Conservation (phyloP, 805 yeast species). For the Groenewaldozyma salmanticensis region DNA sequence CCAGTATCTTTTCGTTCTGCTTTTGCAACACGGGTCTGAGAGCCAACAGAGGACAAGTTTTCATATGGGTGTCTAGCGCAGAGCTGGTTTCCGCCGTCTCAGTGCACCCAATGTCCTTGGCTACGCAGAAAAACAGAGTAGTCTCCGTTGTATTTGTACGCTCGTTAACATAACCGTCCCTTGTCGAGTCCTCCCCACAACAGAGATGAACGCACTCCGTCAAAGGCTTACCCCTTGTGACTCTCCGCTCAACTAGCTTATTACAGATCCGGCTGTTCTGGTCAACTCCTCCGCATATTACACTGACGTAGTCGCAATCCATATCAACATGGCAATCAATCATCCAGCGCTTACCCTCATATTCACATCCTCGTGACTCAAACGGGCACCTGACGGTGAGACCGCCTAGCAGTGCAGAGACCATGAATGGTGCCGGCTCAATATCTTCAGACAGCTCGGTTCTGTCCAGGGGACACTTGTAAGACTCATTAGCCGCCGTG, state of each 20-base stretch:
- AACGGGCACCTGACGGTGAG: conserved; percentile 48
- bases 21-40: conserved; percentile 20
- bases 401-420: conserved; percentile 53
- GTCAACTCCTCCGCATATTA: conserved; percentile 27
- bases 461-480: conserved; percentile 53
- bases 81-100: no score
- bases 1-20: conserved; percentile 22
- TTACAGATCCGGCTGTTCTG: conserved; percentile 17
- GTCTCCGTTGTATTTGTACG: no score
- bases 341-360: conserved; percentile 52
- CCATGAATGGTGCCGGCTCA: conserved; percentile 42
- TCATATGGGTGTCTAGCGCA: conserved; percentile 16
- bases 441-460: no score
- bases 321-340: conserved; percentile 39
- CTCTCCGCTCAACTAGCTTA: conserved; percentile 9
- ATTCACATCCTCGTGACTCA: conserved; percentile 42
- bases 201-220: not conserved
- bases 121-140: no score
- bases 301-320: conserved; percentile 32
- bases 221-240: no score
- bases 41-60: conserved; percentile 20
- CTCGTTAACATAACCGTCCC: conserved; percentile 5
- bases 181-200: conserved; percentile 1
- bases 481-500: conserved; percentile 2
- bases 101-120: no score